These are phyloP conservation scores for Pythium oligandrum DNA, from an alignment of 352 stramenopile genomes.

Conservation along the genomic window DNA sequence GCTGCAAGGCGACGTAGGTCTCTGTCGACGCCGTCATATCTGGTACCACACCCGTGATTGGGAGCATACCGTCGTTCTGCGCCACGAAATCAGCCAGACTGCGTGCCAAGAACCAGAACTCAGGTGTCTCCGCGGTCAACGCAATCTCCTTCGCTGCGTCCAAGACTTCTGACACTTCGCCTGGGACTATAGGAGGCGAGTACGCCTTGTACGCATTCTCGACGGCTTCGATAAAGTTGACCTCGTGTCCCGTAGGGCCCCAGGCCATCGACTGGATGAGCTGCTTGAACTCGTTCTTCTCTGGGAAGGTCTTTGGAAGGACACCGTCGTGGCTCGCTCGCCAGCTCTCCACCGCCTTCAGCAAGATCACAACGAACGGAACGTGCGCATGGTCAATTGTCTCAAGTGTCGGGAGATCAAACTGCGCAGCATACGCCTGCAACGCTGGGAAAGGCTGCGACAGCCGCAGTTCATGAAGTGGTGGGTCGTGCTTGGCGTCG, in stretches of 20 bases:
- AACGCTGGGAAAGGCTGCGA: conserved; percentile 69
- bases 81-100: conserved; percentile 77
- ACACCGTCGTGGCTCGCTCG: conserved; percentile 33
- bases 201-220: conserved; percentile 93
- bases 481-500: conserved; percentile 87
- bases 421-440: conserved; percentile 35
- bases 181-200: conserved; percentile 63
- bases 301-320: conserved; percentile 68
- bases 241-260: conserved; percentile 63
- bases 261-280: conserved; percentile 55
- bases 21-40: conserved; percentile 97
- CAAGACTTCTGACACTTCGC: conserved; percentile 74
- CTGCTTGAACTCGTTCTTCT: conserved; percentile 91
- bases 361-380: conserved; percentile 92
- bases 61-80: conserved; percentile 54
- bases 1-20: conserved; percentile 92
- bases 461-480: conserved; percentile 88
- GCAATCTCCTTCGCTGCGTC: conserved; percentile 25
- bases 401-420: conserved; percentile 68
- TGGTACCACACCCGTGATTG: conserved; percentile 91
- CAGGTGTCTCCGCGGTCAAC: conserved; percentile 33
- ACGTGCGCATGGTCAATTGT: conserved; percentile 89
- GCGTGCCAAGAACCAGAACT: conserved; percentile 82
- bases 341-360: conserved; percentile 65
- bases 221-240: conserved; percentile 96